Evolutionary conservation across 768 basidiomycete genomes (phyloP).

Genomic region (Phlebiopsis flavidoalba): DNA sequence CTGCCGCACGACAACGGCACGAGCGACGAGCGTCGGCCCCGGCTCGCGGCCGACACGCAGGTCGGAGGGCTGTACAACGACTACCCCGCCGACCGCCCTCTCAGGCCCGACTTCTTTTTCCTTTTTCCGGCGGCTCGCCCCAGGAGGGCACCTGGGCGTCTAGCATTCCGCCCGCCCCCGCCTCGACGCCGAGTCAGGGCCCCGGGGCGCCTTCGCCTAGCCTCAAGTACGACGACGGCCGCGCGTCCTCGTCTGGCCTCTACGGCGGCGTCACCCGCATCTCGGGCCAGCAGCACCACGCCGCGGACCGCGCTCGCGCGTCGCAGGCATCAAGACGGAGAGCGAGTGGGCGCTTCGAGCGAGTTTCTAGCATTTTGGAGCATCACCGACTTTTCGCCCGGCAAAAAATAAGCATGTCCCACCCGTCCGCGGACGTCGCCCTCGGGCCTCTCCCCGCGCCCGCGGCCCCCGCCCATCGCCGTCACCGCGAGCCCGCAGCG

Average conservation of each 20-base stretch:
- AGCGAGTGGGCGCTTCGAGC: constrained; percentile 68
- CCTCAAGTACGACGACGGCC: constrained; percentile 65
- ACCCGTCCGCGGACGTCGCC: constrained; percentile 31
- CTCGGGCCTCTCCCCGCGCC: constrained; percentile 15
- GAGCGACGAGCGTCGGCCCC: constrained; percentile 33
- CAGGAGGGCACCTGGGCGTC: constrained; percentile 52
- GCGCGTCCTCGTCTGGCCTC: constrained; percentile 67
- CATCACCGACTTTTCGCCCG: constrained; percentile 41
- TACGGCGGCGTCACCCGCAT: constrained; percentile 67
- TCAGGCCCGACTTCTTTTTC: constrained; percentile 42
- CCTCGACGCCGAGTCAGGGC: constrained; percentile 57
- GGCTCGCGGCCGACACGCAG: constrained; percentile 44
- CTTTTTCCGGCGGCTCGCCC: constrained; percentile 41
- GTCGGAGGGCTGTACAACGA: constrained; percentile 37
- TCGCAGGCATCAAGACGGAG: constrained; percentile 36
- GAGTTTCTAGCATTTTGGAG: too few relatives aligned
- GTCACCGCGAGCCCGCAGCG: constrained; percentile 34
- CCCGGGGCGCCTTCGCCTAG: constrained; percentile 28
- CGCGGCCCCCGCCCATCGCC: constrained; percentile 10
- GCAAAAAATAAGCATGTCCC: constrained; percentile 37
- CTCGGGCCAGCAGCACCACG: constrained; percentile 48
- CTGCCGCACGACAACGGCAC: constrained; percentile 31
- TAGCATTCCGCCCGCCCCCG: constrained; percentile 56
- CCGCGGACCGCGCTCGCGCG: constrained; percentile 49
- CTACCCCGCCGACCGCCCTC: constrained; percentile 44